Percentiles rank a stretch among this genome's conserved stretches.
Conservation (phyloP, 1,139 yeast species). For the Nakaseomyces kungkrabaensis region DNA sequence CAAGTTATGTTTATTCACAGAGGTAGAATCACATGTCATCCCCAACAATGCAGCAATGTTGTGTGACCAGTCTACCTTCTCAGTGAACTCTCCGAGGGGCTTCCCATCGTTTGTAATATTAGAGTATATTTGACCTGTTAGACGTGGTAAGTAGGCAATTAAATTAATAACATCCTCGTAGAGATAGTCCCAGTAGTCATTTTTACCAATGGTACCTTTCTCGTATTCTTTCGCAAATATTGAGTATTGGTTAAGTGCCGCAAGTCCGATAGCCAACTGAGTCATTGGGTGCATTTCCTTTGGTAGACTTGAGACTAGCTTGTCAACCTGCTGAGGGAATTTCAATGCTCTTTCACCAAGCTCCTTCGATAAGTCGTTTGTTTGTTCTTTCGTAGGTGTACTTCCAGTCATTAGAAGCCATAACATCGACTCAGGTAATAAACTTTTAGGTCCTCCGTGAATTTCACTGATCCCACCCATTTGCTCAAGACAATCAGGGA, state of each 20-base stretch:
- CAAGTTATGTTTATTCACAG: constrained; percentile 46
- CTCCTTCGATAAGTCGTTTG: constrained; percentile 66
- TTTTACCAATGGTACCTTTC: constrained; percentile 65
- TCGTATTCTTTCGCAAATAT: constrained; percentile 88
- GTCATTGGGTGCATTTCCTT: constrained; percentile 94
- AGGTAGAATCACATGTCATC: constrained; percentile 37
- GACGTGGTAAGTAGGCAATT: constrained; percentile 83
- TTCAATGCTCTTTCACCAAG: constrained; percentile 70
- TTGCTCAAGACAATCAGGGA: constrained; percentile 39
- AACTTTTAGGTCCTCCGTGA: constrained; percentile 34
- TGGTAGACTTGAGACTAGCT: constrained; percentile 75
- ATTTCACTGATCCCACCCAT: constrained; percentile 16
- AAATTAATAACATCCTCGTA: constrained; percentile 84
- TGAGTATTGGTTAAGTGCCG: constrained; percentile 85
- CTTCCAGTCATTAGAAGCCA: constrained; percentile 90
- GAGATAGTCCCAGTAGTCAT: constrained; percentile 86
- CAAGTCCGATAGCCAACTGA: constrained; percentile 85
- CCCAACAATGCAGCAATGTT: constrained; percentile 79
- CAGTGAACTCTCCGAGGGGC: constrained; percentile 54
- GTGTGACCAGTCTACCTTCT: constrained; percentile 75
- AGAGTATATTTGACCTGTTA: constrained; percentile 91
- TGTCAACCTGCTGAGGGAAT: constrained; percentile 79
- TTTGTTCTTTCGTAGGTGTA: constrained; percentile 70
- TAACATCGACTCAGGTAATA: constrained; percentile 82
- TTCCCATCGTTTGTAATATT: constrained; percentile 82